Base-by-base conservation (phyloP, 2,329 filamentous ascomycete genomes). In the Bertia moriformis region DNA sequence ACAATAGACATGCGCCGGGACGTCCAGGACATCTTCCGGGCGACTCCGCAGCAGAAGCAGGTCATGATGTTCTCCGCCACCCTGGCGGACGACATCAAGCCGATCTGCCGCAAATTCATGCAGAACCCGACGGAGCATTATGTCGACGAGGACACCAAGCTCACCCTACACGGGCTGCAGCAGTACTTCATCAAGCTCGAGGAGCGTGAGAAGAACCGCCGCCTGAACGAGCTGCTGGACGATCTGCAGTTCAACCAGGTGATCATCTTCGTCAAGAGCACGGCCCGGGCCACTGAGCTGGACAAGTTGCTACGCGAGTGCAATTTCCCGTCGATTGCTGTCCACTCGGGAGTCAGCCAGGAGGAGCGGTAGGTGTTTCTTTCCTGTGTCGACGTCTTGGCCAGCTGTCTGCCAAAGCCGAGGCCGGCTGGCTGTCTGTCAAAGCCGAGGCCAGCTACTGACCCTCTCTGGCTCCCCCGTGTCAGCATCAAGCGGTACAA, bases 11-110 rank as follows among this genome's bases (percentile, higher is more conserved):
- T 98, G 91, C 88, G 91, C 52, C 89, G 91, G 50, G 91, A 98
- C 55, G 91, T 98, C 3, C 91, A 98, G 65, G 86, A 95, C 58
- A 96, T 98, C 54, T 98, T 98, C 82, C 84, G 91, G 48, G 84
- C 87, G 22, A 98, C 91, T 14, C 91, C 91, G 17, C 83, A 83
- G 47, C 88, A 95, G 66, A 98, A 98, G 76, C 91, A 98, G 67
- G 91, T 98, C 37, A 98, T 98, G 91, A 98, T 98, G 91, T 98
- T 98, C 63, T 94, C 87, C 39, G 91, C 91, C 53, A 98, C 91
- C 2, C 74, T 98, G 19, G 88, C 89, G 10, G 82, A 93, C 53
- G 85, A 93, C 49, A 85, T 94, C 55, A 86, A 93, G 60, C 87
- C 88, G 15, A 87, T 96, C 57, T 98, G 91, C 88, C 88, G 89